Percentiles rank a stretch among this genome's conserved stretches.
Conservation (phyloP, 345 rosid species). For the Linum tenue region DNA sequence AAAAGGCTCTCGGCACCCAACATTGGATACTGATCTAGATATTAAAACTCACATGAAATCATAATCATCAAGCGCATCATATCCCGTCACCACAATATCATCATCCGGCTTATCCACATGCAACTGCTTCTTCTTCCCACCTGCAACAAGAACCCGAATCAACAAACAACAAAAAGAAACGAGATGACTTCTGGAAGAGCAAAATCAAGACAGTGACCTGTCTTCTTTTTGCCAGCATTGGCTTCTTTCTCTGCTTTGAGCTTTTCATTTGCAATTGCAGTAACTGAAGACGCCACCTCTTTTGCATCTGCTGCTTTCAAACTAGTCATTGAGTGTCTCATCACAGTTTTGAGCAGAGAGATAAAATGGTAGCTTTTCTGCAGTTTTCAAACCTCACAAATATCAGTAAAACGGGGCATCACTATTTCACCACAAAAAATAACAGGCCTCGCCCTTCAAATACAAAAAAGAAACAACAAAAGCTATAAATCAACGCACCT, state of each 20-base stretch:
- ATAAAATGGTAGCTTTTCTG: conserved; percentile 87
- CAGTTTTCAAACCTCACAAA: conserved; percentile 9
- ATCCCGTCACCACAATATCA: conserved; percentile 44
- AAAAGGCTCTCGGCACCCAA: too few relatives aligned
- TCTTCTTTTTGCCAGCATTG: conserved; percentile 60
- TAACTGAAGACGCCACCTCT: conserved; percentile 72
- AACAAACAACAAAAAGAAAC: neutral
- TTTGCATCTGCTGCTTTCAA: conserved; percentile 84
- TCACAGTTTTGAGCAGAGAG: conserved; percentile 63
- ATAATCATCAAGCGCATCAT: conserved; percentile 56
- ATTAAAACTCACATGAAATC: conserved; percentile 65
- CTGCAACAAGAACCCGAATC: conserved; percentile 12
- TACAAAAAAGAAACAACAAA: neutral
- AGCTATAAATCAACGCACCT: conserved; percentile 35
- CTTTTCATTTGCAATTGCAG: conserved; percentile 87
- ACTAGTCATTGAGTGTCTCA: conserved; percentile 62
- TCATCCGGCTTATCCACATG: conserved; percentile 67
- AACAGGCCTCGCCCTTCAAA: neutral
- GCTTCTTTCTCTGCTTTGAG: conserved; percentile 86
- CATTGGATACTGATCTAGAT: too few relatives aligned
- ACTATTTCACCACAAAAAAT: too few relatives aligned
- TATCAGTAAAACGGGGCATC: conserved; percentile 1
- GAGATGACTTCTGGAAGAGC: neutral
- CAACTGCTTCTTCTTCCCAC: conserved; percentile 80
- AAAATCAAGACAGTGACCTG: conserved; percentile 36